These are phyloP conservation scores for Biscogniauxia marginata DNA, from an alignment of 2,329 filamentous ascomycete genomes.

Conservation along the genomic window DNA sequence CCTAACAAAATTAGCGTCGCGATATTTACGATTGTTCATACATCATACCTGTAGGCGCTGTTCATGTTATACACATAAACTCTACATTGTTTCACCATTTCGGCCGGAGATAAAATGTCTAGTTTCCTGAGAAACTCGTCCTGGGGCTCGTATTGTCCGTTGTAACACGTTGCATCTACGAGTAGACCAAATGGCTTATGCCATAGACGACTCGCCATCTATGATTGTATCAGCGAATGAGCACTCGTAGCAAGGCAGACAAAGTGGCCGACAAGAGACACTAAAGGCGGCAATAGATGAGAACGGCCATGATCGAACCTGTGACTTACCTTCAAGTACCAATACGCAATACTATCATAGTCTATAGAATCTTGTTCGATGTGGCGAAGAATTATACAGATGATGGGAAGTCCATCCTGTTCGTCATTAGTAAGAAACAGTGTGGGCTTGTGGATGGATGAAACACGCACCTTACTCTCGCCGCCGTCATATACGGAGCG, in stretches of 20 bases:
- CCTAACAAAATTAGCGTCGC: slow-evolving; percentile 30
- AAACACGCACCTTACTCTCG: slow-evolving; percentile 57
- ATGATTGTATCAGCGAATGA: slow-evolving; percentile 15
- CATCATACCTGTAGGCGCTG: slow-evolving; percentile 58
- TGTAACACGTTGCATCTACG: slow-evolving; percentile 69
- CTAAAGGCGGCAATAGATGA: background rate
- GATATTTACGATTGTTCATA: background rate
- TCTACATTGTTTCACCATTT: slow-evolving; percentile 57
- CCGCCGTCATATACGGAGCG: slow-evolving; percentile 69
- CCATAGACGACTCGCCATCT: slow-evolving; percentile 70
- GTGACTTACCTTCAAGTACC: slow-evolving; percentile 60
- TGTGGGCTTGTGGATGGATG: background rate
- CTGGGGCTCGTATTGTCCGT: slow-evolving; percentile 63
- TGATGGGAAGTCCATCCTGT: slow-evolving; percentile 66
- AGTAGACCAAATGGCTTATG: slow-evolving; percentile 66
- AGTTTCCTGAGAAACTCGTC: slow-evolving; percentile 65
- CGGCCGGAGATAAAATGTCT: slow-evolving; percentile 60
- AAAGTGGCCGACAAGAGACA: background rate
- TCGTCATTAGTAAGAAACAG: slow-evolving; percentile 3
- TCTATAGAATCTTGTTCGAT: slow-evolving; percentile 66
- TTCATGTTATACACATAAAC: slow-evolving; percentile 75
- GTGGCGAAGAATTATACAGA: slow-evolving; percentile 66
- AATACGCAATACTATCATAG: slow-evolving; percentile 64
- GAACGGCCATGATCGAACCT: background rate
- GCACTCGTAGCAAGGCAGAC: background rate